A percentile compares a stretch with the other conserved stretches of the same genome.
phyloP scores from a whole-genome alignment of 352 stramenopile genomes.

The Phytophthora hibernalis region DNA sequence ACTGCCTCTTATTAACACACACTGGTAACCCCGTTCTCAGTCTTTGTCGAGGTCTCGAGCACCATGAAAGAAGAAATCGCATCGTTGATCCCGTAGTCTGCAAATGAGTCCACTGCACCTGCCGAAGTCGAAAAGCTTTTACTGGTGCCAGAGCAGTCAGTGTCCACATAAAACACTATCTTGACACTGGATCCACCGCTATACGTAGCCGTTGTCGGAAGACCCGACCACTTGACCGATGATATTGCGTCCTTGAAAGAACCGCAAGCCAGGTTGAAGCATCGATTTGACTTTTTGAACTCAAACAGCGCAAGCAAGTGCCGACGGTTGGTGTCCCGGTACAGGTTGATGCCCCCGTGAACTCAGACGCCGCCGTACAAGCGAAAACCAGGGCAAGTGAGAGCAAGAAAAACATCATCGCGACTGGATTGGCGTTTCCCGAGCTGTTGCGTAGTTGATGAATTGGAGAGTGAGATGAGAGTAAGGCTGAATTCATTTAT shows the following conservation, averaged over 20 bases:
- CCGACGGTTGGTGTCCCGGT: slow-evolving; percentile 22
- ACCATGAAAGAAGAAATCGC: slow-evolving; percentile 26
- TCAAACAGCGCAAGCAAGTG: slow-evolving; percentile 14
- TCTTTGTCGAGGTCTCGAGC: slow-evolving; percentile 12
- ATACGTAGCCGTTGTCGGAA: slow-evolving; percentile 12
- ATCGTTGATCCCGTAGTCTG: slow-evolving; percentile 23
- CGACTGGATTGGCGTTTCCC: neutral
- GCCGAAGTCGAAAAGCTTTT: slow-evolving; percentile 18
- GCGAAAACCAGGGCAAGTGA: neutral
- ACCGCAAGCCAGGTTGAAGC: slow-evolving; percentile 23
- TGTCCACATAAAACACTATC: slow-evolving; percentile 23
- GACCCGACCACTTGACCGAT: slow-evolving; percentile 26
- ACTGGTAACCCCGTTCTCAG: slow-evolving; percentile 15
- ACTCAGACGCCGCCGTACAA: neutral
- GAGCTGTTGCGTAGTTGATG: neutral
- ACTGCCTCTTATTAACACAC: slow-evolving; percentile 9
- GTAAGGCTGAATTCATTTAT: neutral
- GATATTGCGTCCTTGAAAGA: slow-evolving; percentile 22
- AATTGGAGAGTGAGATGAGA: neutral
- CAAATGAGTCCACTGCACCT: slow-evolving; percentile 3
- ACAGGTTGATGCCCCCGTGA: slow-evolving; percentile 17
- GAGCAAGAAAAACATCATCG: neutral
- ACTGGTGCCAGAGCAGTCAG: slow-evolving; percentile 16
- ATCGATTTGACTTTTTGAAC: slow-evolving; percentile 24
- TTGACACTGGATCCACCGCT: slow-evolving; percentile 7